Evolutionary conservation across 768 basidiomycete genomes (phyloP).

Genomic region (Lactarius pseudohatsudake): DNA sequence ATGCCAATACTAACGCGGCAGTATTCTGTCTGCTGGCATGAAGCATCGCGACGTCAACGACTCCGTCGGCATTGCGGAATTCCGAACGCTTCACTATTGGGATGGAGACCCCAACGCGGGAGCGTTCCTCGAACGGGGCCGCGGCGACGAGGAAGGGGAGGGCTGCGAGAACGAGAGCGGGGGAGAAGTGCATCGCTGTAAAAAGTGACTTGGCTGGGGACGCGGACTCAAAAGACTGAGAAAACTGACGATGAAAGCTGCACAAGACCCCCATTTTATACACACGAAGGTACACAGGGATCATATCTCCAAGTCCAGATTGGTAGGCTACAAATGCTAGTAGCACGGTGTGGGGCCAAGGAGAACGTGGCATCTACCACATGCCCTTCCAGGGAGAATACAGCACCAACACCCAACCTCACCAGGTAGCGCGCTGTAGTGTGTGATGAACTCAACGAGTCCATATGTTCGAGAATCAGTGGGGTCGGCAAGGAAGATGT

Average conservation of each 20-base stretch:
- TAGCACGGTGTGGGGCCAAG: background rate
- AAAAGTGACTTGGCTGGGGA: background rate
- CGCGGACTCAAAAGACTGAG: background rate
- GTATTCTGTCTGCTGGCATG: background rate
- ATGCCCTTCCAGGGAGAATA: background rate
- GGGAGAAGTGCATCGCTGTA: constrained; percentile 7
- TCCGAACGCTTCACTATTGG: background rate
- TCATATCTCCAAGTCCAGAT: background rate
- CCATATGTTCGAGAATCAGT: background rate
- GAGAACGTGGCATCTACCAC: background rate
- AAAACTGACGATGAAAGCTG: background rate
- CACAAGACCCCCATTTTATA: background rate
- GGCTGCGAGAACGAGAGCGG: background rate
- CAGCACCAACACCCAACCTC: background rate
- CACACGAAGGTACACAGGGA: too few species aligned
- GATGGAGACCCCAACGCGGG: background rate
- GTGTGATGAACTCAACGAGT: background rate
- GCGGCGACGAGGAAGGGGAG: background rate
- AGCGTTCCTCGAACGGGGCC: background rate
- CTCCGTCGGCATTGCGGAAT: background rate
- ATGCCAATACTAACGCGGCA: constrained; percentile 4
- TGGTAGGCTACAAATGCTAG: background rate
- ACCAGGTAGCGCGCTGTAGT: background rate
- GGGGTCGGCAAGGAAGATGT: background rate
- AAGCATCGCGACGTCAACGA: background rate